Evolutionary conservation across 148 eudicot species (phyloP), one percentile per base, ranked within the genome.

Genomic region (Rhododendron kiyosumense): DNA sequence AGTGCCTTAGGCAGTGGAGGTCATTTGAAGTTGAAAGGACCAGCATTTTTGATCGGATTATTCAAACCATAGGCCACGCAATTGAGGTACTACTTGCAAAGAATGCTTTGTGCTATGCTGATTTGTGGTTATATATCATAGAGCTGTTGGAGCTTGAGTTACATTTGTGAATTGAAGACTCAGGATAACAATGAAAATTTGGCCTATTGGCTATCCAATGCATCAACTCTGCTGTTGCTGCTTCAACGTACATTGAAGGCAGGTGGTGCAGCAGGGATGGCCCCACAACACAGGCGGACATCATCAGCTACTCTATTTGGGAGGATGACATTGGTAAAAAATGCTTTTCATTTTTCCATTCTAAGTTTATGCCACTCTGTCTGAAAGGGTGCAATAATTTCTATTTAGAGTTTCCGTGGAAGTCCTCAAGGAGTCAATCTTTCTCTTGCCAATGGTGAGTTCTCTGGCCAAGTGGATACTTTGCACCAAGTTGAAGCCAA

Each of bases 21-120:
- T 94, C 98, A 81, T 93, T 96, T 88, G 98, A 96, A 92, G 98
- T 91, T 85, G 98, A 96, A 89, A 90, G 93, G 83, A 96, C 98
- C 22, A 94, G 95, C 89, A 94, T 94, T 76, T 96, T 96, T 87
- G 96, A 96, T 88, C 89, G 93, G 79, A 91, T 96, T 81, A 93
- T 93, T 82, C 98, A 94, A 88, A 94, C 96, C 85, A 94, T 94
- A 69, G 95, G 96, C 84, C 91, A 90, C 0, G 96, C 98, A 63
- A 94, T 93, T 88, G 97, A 95, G 97, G 98, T 95, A 86, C 48
- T 81, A 84, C 74, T 59, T 57, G 78, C 52, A 14, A 28, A 46
- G 18, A 12, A 32, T 83, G 80, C 82, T 61, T 85, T 20, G 12
- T 77, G 38, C 48, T 57, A 71, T 85, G 75, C 46, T 38, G 30